Evolutionary conservation across 805 yeast species (phyloP).

Genomic region (Myxozyma vanderwaltii): DNA sequence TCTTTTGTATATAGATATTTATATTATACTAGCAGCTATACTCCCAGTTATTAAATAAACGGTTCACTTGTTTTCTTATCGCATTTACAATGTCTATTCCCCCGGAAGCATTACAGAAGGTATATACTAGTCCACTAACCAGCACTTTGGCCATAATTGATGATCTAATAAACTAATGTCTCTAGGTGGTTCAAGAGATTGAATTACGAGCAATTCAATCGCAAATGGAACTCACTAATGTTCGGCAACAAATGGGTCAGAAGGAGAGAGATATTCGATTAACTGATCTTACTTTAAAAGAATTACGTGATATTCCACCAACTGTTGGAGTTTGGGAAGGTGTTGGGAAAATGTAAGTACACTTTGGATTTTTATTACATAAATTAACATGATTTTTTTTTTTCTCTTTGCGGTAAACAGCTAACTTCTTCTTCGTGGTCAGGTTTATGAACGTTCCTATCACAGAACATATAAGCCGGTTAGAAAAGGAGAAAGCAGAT

Average conservation of each 20-base stretch:
- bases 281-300: constrained; percentile 27
- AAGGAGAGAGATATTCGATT: constrained; percentile 27
- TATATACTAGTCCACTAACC: background rate
- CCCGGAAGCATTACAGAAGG: constrained; percentile 34
- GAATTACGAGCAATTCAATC: constrained; percentile 26
- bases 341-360: constrained; percentile 30
- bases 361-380: too few species aligned
- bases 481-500: constrained; percentile 25
- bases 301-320: constrained; percentile 24
- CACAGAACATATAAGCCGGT: constrained; percentile 18
- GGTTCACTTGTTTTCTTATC: background rate
- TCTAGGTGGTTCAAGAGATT: constrained; percentile 31
- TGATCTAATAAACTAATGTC: background rate
- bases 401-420: background rate
- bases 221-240: constrained; percentile 29
- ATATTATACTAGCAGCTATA: too few species aligned
- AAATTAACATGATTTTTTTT: too few species aligned
- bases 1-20: too few species aligned
- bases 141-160: background rate
- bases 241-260: constrained; percentile 27
- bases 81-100: constrained; percentile 29
- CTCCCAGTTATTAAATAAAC: background rate
- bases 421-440: background rate
- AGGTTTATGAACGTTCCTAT: constrained; percentile 33
- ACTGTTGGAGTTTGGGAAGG: constrained; percentile 35